Base-by-base conservation (phyloP, 1,284 basidiomycete genomes). In the Apiotrichum gracile region DNA sequence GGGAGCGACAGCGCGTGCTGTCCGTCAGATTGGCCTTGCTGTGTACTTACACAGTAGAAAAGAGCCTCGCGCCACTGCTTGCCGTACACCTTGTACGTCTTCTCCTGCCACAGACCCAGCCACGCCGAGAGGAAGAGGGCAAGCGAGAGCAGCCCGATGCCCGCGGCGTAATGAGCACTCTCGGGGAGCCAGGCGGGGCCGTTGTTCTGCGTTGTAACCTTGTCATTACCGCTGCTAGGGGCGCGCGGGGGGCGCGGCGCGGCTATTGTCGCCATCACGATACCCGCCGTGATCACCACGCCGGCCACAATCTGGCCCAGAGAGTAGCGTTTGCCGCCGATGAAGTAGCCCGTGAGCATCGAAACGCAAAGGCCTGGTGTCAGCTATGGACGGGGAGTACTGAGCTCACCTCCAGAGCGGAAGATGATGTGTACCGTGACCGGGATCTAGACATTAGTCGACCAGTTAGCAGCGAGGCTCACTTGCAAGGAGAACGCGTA, bases 371-470 rank as follows among this genome's bases (percentile, higher is more conserved):
- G 67, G 2, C 74, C 73, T 70, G 49, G 43, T n/a, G 26, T 52
- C 21, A 55, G 53, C 26, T 22, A 1, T 7, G 14, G 3, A 7
- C 9, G 3, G 24, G 4, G n/a, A 16, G 7, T 88, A 43, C 89
- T 75, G n/a, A 87, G 80, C 65, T 90, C 74, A n/a, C 91, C 92
- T 1, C 88, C 91, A 62, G 88, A 91, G 34, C 92, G 80, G 68
- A 96, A 97, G 54, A 97, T 88, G 70, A 97, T 96, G 72, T 97
- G 92, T 1, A 97, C 86, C 0, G 88, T 78, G 83, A 96, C 89
- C 16, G 92, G 91, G 53, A 96, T 87, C 54, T 81, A 74, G 65
- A 83, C 37, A 60, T 26, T 60, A 60, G 21, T 44, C 27, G 4
- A 25, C 14, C 24, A 6, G 19, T 13, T 10, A 5, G 4, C 14